Evolutionary conservation across 2,329 filamentous ascomycete species (phyloP), one percentile per base, ranked within the genome.

Genomic region (Thermochaetoides dissita): DNA sequence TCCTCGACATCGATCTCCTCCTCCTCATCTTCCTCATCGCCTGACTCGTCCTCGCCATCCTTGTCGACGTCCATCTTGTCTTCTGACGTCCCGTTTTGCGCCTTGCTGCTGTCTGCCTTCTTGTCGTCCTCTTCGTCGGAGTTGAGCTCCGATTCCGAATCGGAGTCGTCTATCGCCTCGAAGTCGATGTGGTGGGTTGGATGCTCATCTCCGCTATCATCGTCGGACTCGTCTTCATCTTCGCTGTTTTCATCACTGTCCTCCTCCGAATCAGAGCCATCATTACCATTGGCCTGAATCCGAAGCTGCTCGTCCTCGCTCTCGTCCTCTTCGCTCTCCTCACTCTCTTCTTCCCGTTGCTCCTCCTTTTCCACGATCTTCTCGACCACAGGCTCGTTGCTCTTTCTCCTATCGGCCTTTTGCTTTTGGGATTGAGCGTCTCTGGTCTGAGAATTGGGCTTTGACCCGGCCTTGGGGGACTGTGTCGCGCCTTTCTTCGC

Each of bases 1-100:
- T 84, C 84, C 41, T 83, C 67, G 29, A 79, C 65, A 40, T 84
- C 82, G 40, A 91, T 79, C 4, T 88, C 81, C 36, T 95, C 87
- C 50, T 91, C 85, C 36, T 89, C 84, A 5, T 87, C 82, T 17
- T 83, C 81, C 0, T 81, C 77, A 1, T 79, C 79, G 0, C 80
- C 79, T 0, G 80, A 74, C 0, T 68, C 64, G 6, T 59, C 59
- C 3, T 63, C 58, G 6, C 60, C 57, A 31, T 30, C 24, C 71
- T 68, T 24, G 5, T 24, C 17, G 5, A 24, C 17, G 53, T 46
- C 44, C 10, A 40, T 42, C 39, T 45, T 40, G 37, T 42, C 39
- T 17, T 54, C 53, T 24, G 40, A 91, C 78, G 4, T 88, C 81
- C 36, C 95, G 87, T 50, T 91, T 85, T 36, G 89, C 84, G 5